phyloP scores from a whole-genome alignment of 2,329 filamentous ascomycete species.

The Penicillium sp. region DNA sequence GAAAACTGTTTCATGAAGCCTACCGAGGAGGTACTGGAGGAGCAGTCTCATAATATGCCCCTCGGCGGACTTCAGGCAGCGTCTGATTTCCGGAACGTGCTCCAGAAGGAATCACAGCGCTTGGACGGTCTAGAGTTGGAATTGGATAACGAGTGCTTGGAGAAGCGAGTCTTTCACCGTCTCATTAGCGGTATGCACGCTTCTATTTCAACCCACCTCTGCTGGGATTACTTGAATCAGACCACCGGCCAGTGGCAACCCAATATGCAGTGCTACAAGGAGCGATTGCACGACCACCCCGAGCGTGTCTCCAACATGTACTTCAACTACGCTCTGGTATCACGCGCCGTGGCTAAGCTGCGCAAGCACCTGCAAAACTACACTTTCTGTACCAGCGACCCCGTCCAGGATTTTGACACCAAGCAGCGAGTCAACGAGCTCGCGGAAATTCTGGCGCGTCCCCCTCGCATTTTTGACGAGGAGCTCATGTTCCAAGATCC shows the following conservation, averaged over 20 bases:
- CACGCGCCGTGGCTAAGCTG: slow-evolving; percentile 87
- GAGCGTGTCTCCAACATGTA: slow-evolving; percentile 97
- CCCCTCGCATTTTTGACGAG: slow-evolving; percentile 84
- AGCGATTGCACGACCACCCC: slow-evolving; percentile 77
- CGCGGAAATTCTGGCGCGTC: slow-evolving; percentile 66
- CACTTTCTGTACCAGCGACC: slow-evolving; percentile 88
- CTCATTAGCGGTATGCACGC: slow-evolving; percentile 97
- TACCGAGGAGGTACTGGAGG: slow-evolving; percentile 25
- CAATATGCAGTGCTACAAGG: slow-evolving; percentile 84
- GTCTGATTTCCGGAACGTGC: slow-evolving; percentile 60
- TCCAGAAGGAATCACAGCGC: slow-evolving; percentile 47
- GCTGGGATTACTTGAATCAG: slow-evolving; percentile 94
- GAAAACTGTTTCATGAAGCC: slow-evolving; percentile 86
- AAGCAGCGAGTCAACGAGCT: slow-evolving; percentile 79
- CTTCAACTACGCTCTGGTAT: slow-evolving; percentile 97
- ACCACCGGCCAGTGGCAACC: slow-evolving; percentile 90
- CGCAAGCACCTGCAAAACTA: slow-evolving; percentile 78
- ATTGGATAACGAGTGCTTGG: slow-evolving; percentile 86
- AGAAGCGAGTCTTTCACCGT: slow-evolving; percentile 98
- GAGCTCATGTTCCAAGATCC: slow-evolving; percentile 83
- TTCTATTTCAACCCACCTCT: slow-evolving; percentile 93
- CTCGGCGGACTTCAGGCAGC: slow-evolving; percentile 55
- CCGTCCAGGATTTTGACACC: slow-evolving; percentile 72
- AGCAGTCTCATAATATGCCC: slow-evolving; percentile 31
- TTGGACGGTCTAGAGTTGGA: slow-evolving; percentile 68